Evolutionary conservation across 2,329 filamentous ascomycete genomes (phyloP).

Genomic region (Trichoderma sp.): DNA sequence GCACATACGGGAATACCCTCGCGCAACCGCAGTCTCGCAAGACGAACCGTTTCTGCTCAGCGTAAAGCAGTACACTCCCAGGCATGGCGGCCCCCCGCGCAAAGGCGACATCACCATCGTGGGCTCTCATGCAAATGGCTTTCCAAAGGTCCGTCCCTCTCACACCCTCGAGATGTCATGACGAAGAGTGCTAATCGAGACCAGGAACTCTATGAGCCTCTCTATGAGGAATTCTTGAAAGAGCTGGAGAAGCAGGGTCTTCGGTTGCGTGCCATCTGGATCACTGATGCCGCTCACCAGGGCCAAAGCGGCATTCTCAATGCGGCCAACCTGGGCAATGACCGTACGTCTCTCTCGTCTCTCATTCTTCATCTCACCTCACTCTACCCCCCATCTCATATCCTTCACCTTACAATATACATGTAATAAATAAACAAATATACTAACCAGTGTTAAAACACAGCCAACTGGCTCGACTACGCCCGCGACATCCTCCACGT

Average conservation of each 20-base stretch:
- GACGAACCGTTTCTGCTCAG: constrained; percentile 71
- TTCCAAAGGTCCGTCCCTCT: constrained; percentile 66
- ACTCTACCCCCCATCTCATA: not conserved
- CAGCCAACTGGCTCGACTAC: constrained; percentile 83
- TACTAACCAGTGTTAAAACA: not conserved
- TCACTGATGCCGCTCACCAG: constrained; percentile 84
- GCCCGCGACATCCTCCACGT: constrained; percentile 80
- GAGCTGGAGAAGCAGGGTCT: constrained; percentile 58
- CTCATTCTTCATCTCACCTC: not conserved
- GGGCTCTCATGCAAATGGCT: constrained; percentile 85
- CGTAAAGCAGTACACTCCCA: constrained; percentile 85
- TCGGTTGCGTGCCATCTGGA: constrained; percentile 79
- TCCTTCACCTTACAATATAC: not conserved
- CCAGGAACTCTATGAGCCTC: constrained; percentile 85
- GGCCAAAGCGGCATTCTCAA: constrained; percentile 77
- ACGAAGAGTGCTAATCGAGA: not conserved
- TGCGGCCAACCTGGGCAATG: constrained; percentile 72
- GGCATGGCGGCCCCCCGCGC: constrained; percentile 63
- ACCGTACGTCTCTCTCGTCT: constrained; percentile 56
- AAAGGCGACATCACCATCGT: constrained; percentile 82
- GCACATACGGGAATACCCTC: constrained; percentile 79
- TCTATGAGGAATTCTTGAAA: constrained; percentile 79
- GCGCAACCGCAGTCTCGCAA: constrained; percentile 67
- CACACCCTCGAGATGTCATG: not conserved
- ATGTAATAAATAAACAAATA: not conserved